Evolutionary conservation across 441 rosid species (phyloP).

Genomic region (Syzygium syzygioides): DNA sequence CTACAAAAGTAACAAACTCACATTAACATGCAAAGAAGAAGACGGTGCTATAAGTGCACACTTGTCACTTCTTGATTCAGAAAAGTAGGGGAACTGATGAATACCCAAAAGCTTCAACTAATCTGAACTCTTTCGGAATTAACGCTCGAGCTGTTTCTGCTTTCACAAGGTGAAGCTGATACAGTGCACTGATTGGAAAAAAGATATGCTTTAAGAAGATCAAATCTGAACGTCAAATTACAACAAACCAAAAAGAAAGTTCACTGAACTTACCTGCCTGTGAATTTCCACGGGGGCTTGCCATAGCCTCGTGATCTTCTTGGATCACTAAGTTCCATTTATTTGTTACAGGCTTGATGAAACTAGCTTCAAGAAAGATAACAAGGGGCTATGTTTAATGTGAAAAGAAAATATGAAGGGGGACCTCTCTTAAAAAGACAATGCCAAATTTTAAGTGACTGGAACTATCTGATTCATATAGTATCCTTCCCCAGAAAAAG

Average conservation of each 20-base stretch:
- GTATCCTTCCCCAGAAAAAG: not conserved
- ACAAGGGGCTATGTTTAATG: not conserved
- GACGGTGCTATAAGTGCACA: not conserved
- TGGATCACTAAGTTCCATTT: conserved; percentile 44
- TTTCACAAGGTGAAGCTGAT: conserved; percentile 94
- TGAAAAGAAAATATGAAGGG: conserved; percentile 9
- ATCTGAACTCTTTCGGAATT: conserved; percentile 73
- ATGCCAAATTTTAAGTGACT: not conserved
- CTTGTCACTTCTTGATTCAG: not conserved
- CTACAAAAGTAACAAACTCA: conserved; percentile 26
- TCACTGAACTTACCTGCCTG: conserved; percentile 67
- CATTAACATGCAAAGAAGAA: not conserved
- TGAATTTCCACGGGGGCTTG: conserved; percentile 90
- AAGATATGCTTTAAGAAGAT: not conserved
- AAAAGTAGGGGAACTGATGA: not conserved
- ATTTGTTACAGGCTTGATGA: conserved; percentile 2
- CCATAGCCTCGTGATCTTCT: conserved; percentile 55
- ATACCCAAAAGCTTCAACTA: conserved; percentile 99
- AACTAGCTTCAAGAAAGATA: not conserved
- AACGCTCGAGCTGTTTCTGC: conserved; percentile 78
- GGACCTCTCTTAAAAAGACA: not conserved
- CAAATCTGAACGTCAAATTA: not conserved
- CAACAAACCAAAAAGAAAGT: not conserved
- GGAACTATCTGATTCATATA: not conserved
- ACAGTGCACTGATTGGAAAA: conserved; percentile 64